Percentiles rank a stretch among this genome's conserved stretches.
phyloP scores from a whole-genome alignment of 495 filamentous ascomycete species.

The Lasiosphaeria ovina region DNA sequence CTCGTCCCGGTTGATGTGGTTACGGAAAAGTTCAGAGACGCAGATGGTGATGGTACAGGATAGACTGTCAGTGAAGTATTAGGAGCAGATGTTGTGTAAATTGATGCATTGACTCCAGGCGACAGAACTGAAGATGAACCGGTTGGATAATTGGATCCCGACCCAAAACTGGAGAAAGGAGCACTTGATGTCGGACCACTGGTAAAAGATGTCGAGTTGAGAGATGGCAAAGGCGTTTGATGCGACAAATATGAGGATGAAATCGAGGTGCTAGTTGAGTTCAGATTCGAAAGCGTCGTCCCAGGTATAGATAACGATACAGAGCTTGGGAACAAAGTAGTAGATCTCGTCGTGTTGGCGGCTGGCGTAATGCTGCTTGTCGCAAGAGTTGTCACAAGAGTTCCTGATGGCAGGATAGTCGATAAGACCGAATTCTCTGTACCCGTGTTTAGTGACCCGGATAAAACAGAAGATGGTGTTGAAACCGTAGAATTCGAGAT shows the following conservation, averaged over 20 bases:
- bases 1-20: constrained; percentile 3
- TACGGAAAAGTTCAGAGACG: neutral
- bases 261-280: neutral
- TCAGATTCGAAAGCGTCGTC: neutral
- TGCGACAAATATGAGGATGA: neutral
- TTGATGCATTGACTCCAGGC: neutral
- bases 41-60: neutral
- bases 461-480: neutral
- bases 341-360: neutral
- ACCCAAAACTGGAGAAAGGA: neutral
- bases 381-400: neutral
- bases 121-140: neutral
- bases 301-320: no score
- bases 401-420: neutral
- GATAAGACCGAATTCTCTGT: neutral
- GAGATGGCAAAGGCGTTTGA: neutral
- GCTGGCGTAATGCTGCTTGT: neutral
- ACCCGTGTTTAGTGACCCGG: neutral
- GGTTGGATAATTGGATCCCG: neutral
- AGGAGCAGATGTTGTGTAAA: neutral
- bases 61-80: neutral
- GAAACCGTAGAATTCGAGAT: neutral
- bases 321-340: no score
- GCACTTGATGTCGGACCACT: neutral
- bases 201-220: neutral